Conservation (phyloP, 139 green algal genomes). For the Coelastrella sp. region DNA sequence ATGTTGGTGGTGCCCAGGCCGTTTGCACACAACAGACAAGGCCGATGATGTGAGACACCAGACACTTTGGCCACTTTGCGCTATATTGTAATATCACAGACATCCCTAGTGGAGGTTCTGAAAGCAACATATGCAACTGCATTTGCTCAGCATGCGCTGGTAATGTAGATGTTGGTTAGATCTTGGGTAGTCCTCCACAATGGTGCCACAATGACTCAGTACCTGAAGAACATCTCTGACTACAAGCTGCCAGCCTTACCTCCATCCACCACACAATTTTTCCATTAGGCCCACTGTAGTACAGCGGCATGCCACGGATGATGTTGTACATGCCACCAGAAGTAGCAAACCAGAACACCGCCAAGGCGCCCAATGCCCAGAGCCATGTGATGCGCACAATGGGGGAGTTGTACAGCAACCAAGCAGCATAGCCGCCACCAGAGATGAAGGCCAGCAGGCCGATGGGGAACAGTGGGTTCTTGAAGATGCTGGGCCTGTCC, state of each 20-base stretch:
- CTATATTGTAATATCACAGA: too few species aligned
- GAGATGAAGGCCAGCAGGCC: constrained; percentile 48
- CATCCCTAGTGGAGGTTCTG: too few species aligned
- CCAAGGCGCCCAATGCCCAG: constrained; percentile 63
- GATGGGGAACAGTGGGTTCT: constrained; percentile 58
- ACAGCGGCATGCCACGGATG: constrained; percentile 87
- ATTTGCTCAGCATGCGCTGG: too few species aligned
- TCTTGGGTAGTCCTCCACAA: too few species aligned
- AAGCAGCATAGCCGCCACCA: constrained; percentile 36
- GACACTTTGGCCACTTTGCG: too few species aligned
- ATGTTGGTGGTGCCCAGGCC: too few species aligned
- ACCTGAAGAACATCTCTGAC: neutral
- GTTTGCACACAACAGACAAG: too few species aligned
- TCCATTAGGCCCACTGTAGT: constrained; percentile 51
- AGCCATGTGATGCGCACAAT: constrained; percentile 64
- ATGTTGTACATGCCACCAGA: constrained; percentile 93
- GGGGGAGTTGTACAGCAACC: constrained; percentile 64
- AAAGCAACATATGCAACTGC: too few species aligned
- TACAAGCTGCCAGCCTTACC: neutral
- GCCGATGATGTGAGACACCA: too few species aligned
- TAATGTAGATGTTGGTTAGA: too few species aligned
- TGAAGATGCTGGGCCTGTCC: constrained; percentile 64
- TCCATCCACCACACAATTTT: constrained; percentile 50
- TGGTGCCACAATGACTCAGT: too few species aligned
- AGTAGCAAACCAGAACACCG: constrained; percentile 73